Conservation (phyloP, 2,329 filamentous ascomycete species). For the Neonectria hederae region DNA sequence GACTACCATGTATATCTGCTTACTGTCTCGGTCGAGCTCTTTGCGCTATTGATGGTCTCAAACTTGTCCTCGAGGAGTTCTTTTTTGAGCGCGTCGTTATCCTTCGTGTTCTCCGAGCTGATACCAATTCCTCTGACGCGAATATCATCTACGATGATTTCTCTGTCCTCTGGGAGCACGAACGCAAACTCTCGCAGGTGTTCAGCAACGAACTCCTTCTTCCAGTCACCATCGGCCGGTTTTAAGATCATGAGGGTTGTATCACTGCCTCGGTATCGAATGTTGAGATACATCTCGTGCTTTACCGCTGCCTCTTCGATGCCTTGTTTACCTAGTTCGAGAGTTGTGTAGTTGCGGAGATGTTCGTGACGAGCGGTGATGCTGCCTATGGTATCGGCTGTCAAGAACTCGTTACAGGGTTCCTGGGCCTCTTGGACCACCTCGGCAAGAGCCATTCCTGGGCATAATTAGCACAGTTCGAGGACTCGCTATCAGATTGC, state of each 20-base stretch:
- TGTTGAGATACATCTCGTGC: constrained; percentile 53
- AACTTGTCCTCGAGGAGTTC: constrained; percentile 22
- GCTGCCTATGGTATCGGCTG: constrained; percentile 23
- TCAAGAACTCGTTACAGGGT: constrained; percentile 41
- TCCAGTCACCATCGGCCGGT: constrained; percentile 46
- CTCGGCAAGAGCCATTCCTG: constrained; percentile 51
- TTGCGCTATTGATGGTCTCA: constrained; percentile 13
- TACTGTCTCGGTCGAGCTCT: constrained; percentile 5
- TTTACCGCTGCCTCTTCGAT: constrained; percentile 51
- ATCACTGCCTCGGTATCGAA: constrained; percentile 58
- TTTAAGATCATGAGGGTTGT: constrained; percentile 54
- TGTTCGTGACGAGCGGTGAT: constrained; percentile 37
- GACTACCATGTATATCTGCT: not conserved
- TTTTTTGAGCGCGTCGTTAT: constrained; percentile 20
- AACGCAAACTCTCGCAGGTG: constrained; percentile 54
- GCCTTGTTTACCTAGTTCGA: constrained; percentile 52
- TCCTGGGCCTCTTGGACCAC: constrained; percentile 50
- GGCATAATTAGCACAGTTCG: not conserved
- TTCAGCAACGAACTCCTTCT: constrained; percentile 42
- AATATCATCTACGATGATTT: constrained; percentile 53
- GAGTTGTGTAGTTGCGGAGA: constrained; percentile 38
- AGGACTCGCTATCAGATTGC: not conserved
- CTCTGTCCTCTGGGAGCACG: constrained; percentile 42
- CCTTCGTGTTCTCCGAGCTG: constrained; percentile 18
- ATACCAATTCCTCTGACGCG: constrained; percentile 50